Evolutionary conservation across 2,329 filamentous ascomycete genomes (phyloP), one percentile per base, ranked within the genome.

Genomic region (Pseudocercospora ulei): DNA sequence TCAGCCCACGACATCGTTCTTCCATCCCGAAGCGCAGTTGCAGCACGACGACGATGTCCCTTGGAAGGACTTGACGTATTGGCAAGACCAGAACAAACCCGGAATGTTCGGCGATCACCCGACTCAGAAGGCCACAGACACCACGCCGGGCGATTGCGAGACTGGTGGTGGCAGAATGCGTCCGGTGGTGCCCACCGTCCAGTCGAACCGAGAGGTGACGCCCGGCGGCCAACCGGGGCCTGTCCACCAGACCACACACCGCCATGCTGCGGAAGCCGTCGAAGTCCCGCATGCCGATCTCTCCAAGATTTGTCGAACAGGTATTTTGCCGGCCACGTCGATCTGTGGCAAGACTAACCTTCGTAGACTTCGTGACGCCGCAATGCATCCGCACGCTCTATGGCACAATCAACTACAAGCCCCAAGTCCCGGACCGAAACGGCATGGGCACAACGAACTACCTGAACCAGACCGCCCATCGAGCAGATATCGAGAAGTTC

Each of bases 1-100:
- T 14, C 72, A 76, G 52, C 74, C 74, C 2, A 77, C 73, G 2
- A 76, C 68, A 30, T 73, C 72, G 0, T 77, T 77, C 60, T 70
- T 73, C 54, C 65, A 36, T 30, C 37, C 36, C 5, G 23, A 31
- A 16, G 23, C 29, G n/a, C 24, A 43, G 4, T 18, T 35, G 11
- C 18, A 9, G 11, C 8, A 23, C 7, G 36, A 37, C 17, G 12
- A 14, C 13, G 9, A 27, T 7, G 16, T 7, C 6, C 14, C 36
- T 30, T 42, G 36, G 42, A 17, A 36, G 17, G 6, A 22, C 23
- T n/a, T 36, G 26, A 19, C 17, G 3, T 43, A 36, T 24, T 43
- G 28, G 35, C n/a, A 42, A 20, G 14, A 7, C 17, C 33, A 40
- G 30, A 8, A 33, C 18, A 33, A 33, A 19, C 30, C 17, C 7